Evolutionary conservation across 164 flowering plant genomes (phyloP).

Genomic region (Dillenia turbinata): DNA sequence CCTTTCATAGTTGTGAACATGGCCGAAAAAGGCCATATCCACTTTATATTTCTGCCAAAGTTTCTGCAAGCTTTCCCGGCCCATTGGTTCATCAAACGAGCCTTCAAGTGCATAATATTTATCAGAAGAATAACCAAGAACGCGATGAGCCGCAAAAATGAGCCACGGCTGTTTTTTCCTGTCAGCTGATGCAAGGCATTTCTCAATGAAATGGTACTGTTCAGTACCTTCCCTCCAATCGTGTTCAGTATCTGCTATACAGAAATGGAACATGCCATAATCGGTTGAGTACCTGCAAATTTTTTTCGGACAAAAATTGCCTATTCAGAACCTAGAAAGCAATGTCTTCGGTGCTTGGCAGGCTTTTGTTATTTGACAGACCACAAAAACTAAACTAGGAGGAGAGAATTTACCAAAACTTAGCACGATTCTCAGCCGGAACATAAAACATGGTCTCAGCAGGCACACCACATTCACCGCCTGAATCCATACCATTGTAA

Average conservation of each 20-base stretch:
- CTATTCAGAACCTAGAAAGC: too few relatives aligned
- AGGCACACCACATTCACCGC: constrained; percentile 89
- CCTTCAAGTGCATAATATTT: constrained; percentile 49
- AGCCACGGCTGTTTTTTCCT: constrained; percentile 86
- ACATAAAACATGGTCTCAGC: constrained; percentile 82
- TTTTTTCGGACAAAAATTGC: too few relatives aligned
- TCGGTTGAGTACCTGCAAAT: constrained; percentile 68
- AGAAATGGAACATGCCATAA: constrained; percentile 86
- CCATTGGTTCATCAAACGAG: constrained; percentile 84
- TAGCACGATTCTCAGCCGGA: constrained; percentile 84
- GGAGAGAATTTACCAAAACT: constrained; percentile 57
- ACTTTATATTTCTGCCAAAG: constrained; percentile 91
- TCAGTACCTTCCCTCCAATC: constrained; percentile 92
- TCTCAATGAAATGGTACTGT: constrained; percentile 67
- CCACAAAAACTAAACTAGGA: too few relatives aligned
- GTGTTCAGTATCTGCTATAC: constrained; percentile 80
- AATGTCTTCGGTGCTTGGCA: too few relatives aligned
- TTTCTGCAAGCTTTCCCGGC: constrained; percentile 64
- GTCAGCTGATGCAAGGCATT: constrained; percentile 73
- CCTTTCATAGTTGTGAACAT: constrained; percentile 89
- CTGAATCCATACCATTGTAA: constrained; percentile 56
- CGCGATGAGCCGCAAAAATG: constrained; percentile 77
- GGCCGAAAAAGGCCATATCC: constrained; percentile 82
- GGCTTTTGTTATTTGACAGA: too few relatives aligned
- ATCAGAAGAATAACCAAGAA: constrained; percentile 72